These are phyloP conservation scores for Beta lomatogona DNA, from an alignment of 179 eudicot species.

Conservation along the genomic window DNA sequence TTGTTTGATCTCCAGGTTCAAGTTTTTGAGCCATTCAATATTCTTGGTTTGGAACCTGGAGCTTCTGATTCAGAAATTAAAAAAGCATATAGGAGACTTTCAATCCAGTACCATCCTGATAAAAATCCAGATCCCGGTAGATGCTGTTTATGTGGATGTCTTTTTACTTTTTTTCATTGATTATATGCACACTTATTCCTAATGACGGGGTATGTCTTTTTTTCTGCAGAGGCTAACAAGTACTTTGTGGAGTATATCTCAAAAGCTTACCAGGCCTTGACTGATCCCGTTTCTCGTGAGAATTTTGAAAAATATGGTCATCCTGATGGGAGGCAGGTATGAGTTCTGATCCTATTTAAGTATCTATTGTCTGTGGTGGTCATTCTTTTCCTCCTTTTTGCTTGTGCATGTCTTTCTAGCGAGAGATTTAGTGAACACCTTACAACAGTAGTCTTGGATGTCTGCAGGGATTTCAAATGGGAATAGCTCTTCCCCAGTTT, in stretches of 20 bases:
- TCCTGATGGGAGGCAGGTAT: conserved; percentile 98
- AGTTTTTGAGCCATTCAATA: conserved; percentile 85
- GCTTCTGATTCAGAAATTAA: conserved; percentile 82
- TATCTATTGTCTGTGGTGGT: background rate
- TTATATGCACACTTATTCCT: background rate
- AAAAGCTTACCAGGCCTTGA: conserved; percentile 94
- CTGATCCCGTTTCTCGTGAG: conserved; percentile 90
- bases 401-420: background rate
- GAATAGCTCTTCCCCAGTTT: conserved; percentile 90
- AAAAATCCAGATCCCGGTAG: conserved; percentile 98
- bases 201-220: conserved; percentile 12
- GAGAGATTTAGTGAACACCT: background rate
- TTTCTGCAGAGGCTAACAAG: conserved; percentile 67
- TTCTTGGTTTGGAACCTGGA: conserved; percentile 88
- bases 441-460: conserved; percentile 9
- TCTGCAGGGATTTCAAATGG: conserved; percentile 91
- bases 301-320: conserved; percentile 96
- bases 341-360: background rate
- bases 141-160: conserved; percentile 24
- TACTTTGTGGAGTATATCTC: conserved; percentile 89
- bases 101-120: conserved; percentile 91
- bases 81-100: conserved; percentile 87
- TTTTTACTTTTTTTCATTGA: background rate
- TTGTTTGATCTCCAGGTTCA: conserved; percentile 47
- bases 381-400: background rate